These are phyloP conservation scores for Candida sonorensis DNA, from an alignment of 805 yeast species.

Conservation along the genomic window DNA sequence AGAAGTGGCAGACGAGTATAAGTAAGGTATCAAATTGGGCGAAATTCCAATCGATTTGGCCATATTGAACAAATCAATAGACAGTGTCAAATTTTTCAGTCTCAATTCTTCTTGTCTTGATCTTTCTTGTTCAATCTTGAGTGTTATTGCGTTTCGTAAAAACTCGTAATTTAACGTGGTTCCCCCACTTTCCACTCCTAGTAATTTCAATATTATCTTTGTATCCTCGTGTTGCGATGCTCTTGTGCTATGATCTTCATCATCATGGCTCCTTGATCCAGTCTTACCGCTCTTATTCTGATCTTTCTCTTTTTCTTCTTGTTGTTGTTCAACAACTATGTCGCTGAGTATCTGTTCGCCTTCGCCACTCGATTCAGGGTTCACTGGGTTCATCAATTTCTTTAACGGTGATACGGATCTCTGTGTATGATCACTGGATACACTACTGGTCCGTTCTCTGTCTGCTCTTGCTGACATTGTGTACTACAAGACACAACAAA, in stretches of 20 bases:
- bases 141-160: conserved; percentile 29
- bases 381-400: background rate
- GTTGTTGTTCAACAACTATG: too few species aligned
- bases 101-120: conserved; percentile 33
- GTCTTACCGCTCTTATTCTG: too few species aligned
- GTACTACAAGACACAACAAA: background rate
- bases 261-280: too few species aligned
- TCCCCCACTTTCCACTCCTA: conserved; percentile 8
- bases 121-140: conserved; percentile 36
- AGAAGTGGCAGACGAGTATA: conserved; percentile 14
- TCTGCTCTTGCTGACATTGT: too few species aligned
- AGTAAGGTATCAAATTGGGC: conserved; percentile 19
- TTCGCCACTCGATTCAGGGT: too few species aligned
- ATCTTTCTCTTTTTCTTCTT: too few species aligned
- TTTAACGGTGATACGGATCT: background rate
- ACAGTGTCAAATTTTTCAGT: conserved; percentile 25
- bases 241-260: too few species aligned
- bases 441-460: too few species aligned
- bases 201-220: conserved; percentile 3
- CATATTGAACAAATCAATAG: conserved; percentile 32
- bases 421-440: too few species aligned
- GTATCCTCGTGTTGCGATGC: too few species aligned
- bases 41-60: conserved; percentile 15
- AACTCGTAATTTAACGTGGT: conserved; percentile 32
- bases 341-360: too few species aligned